Evolutionary conservation across 176 grass and related monocot species (phyloP).

Genomic region (Cenchrus purpureus): DNA sequence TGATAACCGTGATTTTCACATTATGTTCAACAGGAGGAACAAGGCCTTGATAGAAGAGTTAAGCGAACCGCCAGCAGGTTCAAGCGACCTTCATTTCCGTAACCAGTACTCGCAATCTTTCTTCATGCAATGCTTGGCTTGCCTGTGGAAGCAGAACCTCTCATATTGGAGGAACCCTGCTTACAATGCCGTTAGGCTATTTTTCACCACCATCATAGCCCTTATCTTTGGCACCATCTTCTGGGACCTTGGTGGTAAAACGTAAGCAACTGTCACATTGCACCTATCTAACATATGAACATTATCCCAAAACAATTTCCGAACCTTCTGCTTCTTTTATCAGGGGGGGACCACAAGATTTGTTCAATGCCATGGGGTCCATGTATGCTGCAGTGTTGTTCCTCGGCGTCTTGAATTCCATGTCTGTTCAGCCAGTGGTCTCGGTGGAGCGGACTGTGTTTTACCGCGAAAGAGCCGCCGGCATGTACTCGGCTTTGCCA

Average conservation of each 20-base stretch:
- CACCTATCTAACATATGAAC: neutral
- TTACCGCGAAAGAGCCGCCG: conserved; percentile 87
- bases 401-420: conserved; percentile 67
- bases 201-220: conserved; percentile 63
- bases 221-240: conserved; percentile 82
- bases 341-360: conserved; percentile 59
- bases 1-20: neutral
- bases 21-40: conserved; percentile 62
- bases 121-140: conserved; percentile 70
- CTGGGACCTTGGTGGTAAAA: conserved; percentile 85
- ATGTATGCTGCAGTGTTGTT: conserved; percentile 80
- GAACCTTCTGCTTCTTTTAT: conserved; percentile 21
- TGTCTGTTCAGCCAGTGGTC: conserved; percentile 82
- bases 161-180: conserved; percentile 97
- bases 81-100: conserved; percentile 74
- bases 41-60: conserved; percentile 69
- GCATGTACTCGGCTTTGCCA: conserved; percentile 87
- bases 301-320: no score
- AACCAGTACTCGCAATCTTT: conserved; percentile 69
- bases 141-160: conserved; percentile 83
- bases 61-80: conserved; percentile 50
- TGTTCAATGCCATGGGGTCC: conserved; percentile 86
- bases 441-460: conserved; percentile 84
- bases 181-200: conserved; percentile 72
- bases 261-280: conserved; percentile 49